Conservation (phyloP, 2,329 filamentous ascomycete genomes). For the Zelopaecilomyces penicillatus region DNA sequence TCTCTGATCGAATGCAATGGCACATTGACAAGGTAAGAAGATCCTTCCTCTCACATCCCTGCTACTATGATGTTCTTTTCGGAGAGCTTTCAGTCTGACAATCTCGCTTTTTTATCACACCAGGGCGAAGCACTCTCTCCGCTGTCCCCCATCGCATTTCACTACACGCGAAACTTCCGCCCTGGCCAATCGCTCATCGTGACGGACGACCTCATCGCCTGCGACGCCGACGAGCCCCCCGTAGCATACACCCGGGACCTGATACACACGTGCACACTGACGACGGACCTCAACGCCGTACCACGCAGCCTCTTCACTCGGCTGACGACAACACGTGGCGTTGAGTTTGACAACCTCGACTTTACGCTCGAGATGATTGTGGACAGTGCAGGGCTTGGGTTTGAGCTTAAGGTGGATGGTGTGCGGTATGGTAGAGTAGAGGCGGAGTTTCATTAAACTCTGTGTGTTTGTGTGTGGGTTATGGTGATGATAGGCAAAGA, state of each 20-base stretch:
- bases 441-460: constrained; percentile 60
- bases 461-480: not conserved
- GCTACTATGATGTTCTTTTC: too few species aligned
- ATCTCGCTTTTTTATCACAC: not conserved
- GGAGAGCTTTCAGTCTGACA: not conserved
- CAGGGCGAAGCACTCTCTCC: constrained; percentile 69
- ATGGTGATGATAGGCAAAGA: not conserved
- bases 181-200: constrained; percentile 69
- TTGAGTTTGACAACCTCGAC: constrained; percentile 75
- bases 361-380: constrained; percentile 80
- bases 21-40: constrained; percentile 63
- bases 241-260: constrained; percentile 52
- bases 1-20: constrained; percentile 77
- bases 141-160: constrained; percentile 67
- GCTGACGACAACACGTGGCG: constrained; percentile 67
- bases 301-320: constrained; percentile 65
- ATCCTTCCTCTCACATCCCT: not conserved
- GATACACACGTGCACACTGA: constrained; percentile 68
- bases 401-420: constrained; percentile 72
- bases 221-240: constrained; percentile 59
- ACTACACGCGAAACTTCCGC: constrained; percentile 79
- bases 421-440: constrained; percentile 69
- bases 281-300: constrained; percentile 70
- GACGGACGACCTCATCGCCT: constrained; percentile 72
- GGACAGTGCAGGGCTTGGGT: constrained; percentile 65